phyloP scores from a whole-genome alignment of 352 stramenopile species.

The Pythium phragmiticola region DNA sequence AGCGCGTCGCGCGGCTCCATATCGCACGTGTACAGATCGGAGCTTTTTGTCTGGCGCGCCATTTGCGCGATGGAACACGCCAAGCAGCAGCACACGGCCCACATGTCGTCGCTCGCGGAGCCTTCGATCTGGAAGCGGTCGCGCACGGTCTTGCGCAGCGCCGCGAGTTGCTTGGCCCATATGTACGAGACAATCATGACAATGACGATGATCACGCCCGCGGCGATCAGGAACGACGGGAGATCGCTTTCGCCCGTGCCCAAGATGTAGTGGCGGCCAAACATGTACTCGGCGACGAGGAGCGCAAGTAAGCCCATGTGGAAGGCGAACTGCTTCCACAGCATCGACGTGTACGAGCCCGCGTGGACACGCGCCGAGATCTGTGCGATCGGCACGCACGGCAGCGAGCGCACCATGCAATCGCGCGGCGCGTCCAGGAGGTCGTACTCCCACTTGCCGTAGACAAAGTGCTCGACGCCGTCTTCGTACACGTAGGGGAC shows the following conservation, averaged over 20 bases:
- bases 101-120: conserved; percentile 3
- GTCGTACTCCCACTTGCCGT: conserved; percentile 16
- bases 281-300: not conserved
- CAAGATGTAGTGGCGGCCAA: not conserved
- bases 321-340: conserved; percentile 2
- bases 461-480: conserved; percentile 3
- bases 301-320: not conserved
- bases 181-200: not conserved
- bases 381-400: conserved; percentile 8
- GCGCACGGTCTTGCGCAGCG: conserved; percentile 5
- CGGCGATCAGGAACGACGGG: not conserved
- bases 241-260: not conserved
- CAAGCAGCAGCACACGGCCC: conserved; percentile 1
- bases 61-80: conserved; percentile 6
- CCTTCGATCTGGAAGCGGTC: conserved; percentile 10
- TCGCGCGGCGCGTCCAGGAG: conserved; percentile 11
- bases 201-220: not conserved
- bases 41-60: conserved; percentile 15
- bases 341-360: conserved; percentile 9
- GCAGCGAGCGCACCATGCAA: conserved; percentile 7
- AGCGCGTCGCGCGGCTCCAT: conserved; percentile 11
- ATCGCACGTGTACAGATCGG: not conserved
- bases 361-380: conserved; percentile 7
- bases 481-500: not conserved
- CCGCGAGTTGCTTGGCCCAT: not conserved